phyloP scores from a whole-genome alignment of 371 early-diverging fungal genomes.

The Lichtheimia ornata region DNA sequence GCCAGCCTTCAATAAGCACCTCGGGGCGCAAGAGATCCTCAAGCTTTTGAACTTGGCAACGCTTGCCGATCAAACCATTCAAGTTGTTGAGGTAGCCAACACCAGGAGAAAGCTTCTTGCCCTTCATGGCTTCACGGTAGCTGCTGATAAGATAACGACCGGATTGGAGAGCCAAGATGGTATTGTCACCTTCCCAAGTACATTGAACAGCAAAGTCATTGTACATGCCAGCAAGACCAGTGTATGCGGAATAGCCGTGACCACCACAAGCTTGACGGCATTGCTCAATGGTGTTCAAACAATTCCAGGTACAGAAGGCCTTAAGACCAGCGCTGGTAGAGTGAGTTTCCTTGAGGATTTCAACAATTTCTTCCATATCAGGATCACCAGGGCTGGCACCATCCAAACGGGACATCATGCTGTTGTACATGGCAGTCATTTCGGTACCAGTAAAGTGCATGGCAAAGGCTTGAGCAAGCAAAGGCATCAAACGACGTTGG shows the following conservation, averaged over 20 bases:
- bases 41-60: constrained; percentile 53
- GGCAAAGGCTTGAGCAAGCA: constrained; percentile 89
- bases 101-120: constrained; percentile 78
- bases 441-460: constrained; percentile 89
- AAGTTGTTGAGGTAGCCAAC: constrained; percentile 80
- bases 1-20: constrained; percentile 81
- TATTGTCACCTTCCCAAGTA: constrained; percentile 94
- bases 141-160: constrained; percentile 88
- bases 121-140: constrained; percentile 76
- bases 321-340: constrained; percentile 92
- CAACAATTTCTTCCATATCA: constrained; percentile 69
- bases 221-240: constrained; percentile 85
- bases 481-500: constrained; percentile 89
- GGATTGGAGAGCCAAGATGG: constrained; percentile 87
- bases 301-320: constrained; percentile 94
- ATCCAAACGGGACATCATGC: constrained; percentile 76
- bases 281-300: constrained; percentile 85
- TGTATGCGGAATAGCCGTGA: constrained; percentile 92
- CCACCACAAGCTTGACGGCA: constrained; percentile 91
- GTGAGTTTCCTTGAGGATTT: constrained; percentile 88
- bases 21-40: constrained; percentile 65
- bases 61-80: constrained; percentile 48
- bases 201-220: constrained; percentile 92
- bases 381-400: constrained; percentile 66
- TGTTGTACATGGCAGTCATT: constrained; percentile 75